Percentiles rank a stretch among this genome's conserved stretches.
These are phyloP conservation scores for Auricularia cornea DNA, from an alignment of 768 basidiomycete genomes.

Conservation along the genomic window DNA sequence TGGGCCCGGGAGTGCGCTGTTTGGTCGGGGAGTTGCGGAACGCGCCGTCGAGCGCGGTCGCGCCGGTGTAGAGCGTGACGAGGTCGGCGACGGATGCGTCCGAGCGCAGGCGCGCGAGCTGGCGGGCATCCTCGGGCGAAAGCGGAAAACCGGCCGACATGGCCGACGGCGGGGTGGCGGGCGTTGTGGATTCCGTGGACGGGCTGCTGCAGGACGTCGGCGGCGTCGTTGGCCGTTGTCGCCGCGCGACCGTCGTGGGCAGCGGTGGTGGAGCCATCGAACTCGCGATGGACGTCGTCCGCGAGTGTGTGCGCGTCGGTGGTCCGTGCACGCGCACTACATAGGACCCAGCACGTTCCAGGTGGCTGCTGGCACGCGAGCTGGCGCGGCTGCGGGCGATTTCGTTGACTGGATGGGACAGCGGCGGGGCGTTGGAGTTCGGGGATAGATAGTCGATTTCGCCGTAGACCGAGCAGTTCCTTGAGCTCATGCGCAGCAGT, in stretches of 20 bases:
- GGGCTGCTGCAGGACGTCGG: not conserved
- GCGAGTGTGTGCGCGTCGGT: not conserved
- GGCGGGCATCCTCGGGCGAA: not conserved
- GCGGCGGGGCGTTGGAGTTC: not conserved
- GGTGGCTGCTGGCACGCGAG: not conserved
- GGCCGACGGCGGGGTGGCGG: not conserved
- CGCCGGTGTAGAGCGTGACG: not conserved
- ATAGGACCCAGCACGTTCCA: not conserved
- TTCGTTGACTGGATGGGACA: not conserved
- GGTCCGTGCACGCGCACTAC: not conserved
- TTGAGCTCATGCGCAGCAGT: not conserved
- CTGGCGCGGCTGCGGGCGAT: not conserved
- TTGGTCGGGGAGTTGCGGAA: not conserved
- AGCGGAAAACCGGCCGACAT: not conserved
- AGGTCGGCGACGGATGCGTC: not conserved
- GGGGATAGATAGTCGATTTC: not conserved
- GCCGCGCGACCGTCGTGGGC: not conserved
- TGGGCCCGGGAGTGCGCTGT: not conserved
- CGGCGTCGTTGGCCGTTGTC: not conserved
- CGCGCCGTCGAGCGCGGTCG: not conserved
- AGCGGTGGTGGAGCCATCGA: not conserved
- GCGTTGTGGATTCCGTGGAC: not conserved
- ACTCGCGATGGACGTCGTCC: not conserved
- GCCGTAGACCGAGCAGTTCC: not conserved
- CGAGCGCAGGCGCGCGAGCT: not conserved